Evolutionary conservation across 2,329 filamentous ascomycete genomes (phyloP), one percentile per base, ranked within the genome.

Genomic region (Fusarium clavum): DNA sequence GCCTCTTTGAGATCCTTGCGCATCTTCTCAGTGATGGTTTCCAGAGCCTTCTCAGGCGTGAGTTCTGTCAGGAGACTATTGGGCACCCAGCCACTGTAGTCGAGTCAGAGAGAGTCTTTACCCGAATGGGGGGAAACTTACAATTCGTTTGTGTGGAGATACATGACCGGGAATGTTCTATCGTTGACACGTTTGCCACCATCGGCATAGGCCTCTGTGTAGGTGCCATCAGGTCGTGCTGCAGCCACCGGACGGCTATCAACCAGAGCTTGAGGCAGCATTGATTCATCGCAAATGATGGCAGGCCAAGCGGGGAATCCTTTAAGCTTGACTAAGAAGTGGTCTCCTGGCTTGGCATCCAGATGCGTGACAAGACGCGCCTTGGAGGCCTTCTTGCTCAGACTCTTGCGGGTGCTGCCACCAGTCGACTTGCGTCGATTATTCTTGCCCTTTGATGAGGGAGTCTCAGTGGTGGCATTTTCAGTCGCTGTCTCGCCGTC

Each of bases 141-240:
- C 96, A 99, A 98, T 86, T 98, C 95, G 77, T 98, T 98, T 40
- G 94, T 97, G 70, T 89, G 86, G 53, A 98, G 84, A 79, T 97
- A 98, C 95, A 98, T 98, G 77, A 98, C 90, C 8, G 95, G 93
- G 79, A 94, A 98, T 30, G 92, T 94, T 69, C 95, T 89, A 80
- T 98, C 94, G 67, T 91, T 88, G 44, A 88, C 90, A 72, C 94
- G 92, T 84, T 96, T 96, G 75, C 93, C 95, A 65, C 92, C 94
- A 75, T 97, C 94, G 43, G 90, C 89, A 77, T 93, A 98, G 70
- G 95, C 92, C 64, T 94, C 93, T 57, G 93, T 90, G 79, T 96
- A 97, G 43, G 91, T 92, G 61, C 95, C 95, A 80, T 98, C 95
- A 24, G 88, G 83, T 62, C 92, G 90, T 74, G 89, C 90, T 24